Conservation (phyloP, 176 grass and related monocot species). For the Aegilops longissima region DNA sequence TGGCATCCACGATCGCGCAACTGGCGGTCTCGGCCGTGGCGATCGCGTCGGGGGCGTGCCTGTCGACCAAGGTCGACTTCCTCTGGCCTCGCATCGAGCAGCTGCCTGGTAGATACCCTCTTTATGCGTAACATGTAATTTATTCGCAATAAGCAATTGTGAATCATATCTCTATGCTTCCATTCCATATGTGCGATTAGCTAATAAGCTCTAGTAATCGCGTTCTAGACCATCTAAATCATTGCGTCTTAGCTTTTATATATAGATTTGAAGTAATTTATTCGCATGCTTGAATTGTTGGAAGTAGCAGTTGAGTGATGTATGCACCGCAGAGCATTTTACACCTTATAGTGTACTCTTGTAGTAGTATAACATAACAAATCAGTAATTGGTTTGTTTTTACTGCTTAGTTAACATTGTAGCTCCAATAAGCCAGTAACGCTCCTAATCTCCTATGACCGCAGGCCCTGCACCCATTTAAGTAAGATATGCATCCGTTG, state of each 20-base stretch:
- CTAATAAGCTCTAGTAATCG: neutral
- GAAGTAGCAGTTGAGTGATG: neutral
- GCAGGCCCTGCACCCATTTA: neutral
- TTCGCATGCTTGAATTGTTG: neutral
- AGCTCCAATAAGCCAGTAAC: neutral
- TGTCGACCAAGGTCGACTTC: constrained; percentile 96
- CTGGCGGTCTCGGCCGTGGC: constrained; percentile 91
- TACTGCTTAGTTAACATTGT: neutral
- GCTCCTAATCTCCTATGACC: neutral
- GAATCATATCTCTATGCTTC: neutral
- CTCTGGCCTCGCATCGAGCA: constrained; percentile 88
- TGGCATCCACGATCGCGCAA: constrained; percentile 80
- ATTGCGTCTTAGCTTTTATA: neutral
- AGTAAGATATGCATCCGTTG: neutral
- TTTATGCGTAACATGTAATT: neutral
- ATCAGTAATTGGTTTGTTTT: neutral
- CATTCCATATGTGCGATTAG: neutral
- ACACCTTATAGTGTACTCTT: neutral
- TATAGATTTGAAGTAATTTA: neutral
- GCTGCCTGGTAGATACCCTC: constrained; percentile 54
- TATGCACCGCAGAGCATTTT: neutral
- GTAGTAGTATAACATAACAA: neutral
- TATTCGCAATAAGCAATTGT: neutral
- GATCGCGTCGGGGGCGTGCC: constrained; percentile 92
- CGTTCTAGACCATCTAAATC: neutral